Evolutionary conservation across 371 early-diverging fungal genomes (phyloP).

Genomic region (Haplosporangium sp.): DNA sequence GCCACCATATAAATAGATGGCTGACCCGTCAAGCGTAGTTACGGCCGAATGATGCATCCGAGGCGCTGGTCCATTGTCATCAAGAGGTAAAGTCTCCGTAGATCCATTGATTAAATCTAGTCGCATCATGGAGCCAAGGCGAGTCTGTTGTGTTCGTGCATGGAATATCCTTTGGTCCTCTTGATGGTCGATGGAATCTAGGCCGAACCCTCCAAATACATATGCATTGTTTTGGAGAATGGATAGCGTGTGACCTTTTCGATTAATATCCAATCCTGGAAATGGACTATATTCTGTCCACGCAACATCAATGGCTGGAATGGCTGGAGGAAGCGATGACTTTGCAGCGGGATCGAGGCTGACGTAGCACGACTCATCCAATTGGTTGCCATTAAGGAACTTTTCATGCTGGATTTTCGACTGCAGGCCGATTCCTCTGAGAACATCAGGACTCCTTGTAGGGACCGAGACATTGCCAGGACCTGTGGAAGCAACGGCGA

Average conservation of each 20-base stretch:
- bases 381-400: conserved; percentile 1
- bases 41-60: conserved; percentile 48
- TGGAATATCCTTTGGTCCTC: conserved; percentile 43
- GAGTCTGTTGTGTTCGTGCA: conserved; percentile 36
- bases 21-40: conserved; percentile 22
- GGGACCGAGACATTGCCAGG: background rate
- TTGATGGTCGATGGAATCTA: conserved; percentile 19
- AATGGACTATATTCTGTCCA: conserved; percentile 32
- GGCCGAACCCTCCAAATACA: conserved; percentile 51
- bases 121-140: conserved; percentile 31
- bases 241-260: conserved; percentile 49
- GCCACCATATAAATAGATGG: conserved; percentile 45
- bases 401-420: conserved; percentile 23
- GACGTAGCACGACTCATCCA: conserved; percentile 26
- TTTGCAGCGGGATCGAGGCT: background rate
- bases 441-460: conserved; percentile 33
- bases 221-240: conserved; percentile 38
- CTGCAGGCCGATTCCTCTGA: conserved; percentile 20
- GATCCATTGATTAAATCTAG: conserved; percentile 27
- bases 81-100: conserved; percentile 2
- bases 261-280: conserved; percentile 28
- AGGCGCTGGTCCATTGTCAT: conserved; percentile 38
- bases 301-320: conserved; percentile 4
- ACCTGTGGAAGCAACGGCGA: conserved; percentile 32
- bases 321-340: background rate